Evolutionary conservation across 176 grass and related monocot species (phyloP), one percentile per base, ranked within the genome.

Genomic region (Phoenix roebelenii): DNA sequence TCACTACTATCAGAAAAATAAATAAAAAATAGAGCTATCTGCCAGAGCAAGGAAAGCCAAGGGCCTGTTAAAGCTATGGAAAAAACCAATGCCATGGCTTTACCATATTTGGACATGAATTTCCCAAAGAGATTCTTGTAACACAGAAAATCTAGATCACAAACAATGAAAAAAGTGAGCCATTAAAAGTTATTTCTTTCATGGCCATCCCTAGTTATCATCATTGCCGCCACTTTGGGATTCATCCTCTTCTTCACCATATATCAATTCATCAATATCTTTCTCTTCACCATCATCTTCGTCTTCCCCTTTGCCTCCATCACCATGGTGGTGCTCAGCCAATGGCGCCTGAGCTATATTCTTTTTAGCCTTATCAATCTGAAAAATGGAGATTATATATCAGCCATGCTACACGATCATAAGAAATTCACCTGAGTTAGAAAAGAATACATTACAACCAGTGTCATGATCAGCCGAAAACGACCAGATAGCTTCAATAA

Each of bases 401-500:
- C 16, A 18, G 65, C 10, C 65, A 69, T 50, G 61, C 58, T 55
- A 72, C 30, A 39, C 52, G 5, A 26, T 4, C 50, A 16, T 22
- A 74, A 58, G 22, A 68, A 25, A 54, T 55, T 28, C 25, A 23
- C 25, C 66, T 16, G 35, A 58, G 23, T 22, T 16, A 18, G 32
- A 58, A 52, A 52, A 12, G 12, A 1, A 49, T 58, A 50, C 4
- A 22, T 30, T 22, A 52, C 20, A 78, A 97, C 93, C 78, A 92
- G 87, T 15, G 75, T 74, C 55, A 52, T 76, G 55, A 97, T 91
- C 49, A 97, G 67, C 10, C 52, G 63, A 76, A 97, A 75, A 30
- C 79, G 76, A 23, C 87, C 93, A 65, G 81, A 88, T 80, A 97
- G 81, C 70, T 85, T 91, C 17, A 83, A 35, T 71, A 97, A 78